These are phyloP conservation scores for Amanita pallidorosea DNA, from an alignment of 768 basidiomycete genomes.

Conservation along the genomic window DNA sequence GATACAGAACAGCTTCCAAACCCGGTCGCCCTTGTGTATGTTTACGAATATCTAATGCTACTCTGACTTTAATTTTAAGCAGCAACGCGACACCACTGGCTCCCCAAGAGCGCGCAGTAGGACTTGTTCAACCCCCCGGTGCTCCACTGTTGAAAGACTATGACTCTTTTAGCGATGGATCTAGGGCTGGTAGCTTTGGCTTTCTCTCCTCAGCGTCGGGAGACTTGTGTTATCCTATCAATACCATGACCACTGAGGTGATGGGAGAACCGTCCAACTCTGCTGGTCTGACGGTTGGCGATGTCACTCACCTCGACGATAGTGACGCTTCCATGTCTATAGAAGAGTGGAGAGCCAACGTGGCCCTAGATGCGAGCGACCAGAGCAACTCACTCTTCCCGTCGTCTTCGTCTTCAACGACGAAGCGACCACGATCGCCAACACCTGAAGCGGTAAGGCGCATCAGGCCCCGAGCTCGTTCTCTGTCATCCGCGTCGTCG, in stretches of 20 bases:
- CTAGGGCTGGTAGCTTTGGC: conserved; percentile 41
- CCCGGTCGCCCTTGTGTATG: neutral
- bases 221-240: conserved; percentile 1
- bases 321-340: conserved; percentile 18
- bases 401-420: conserved; percentile 10
- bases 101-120: conserved; percentile 13
- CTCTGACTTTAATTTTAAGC: conserved; percentile 4
- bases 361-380: conserved; percentile 16
- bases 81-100: conserved; percentile 9
- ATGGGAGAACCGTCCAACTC: conserved; percentile 4
- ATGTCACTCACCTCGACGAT: conserved; percentile 6
- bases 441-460: conserved; percentile 17
- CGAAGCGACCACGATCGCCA: conserved; percentile 28
- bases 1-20: neutral
- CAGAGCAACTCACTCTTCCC: conserved; percentile 2
- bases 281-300: neutral
- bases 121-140: conserved; percentile 21
- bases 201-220: conserved; percentile 23
- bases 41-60: neutral
- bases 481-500: conserved; percentile 7
- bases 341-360: conserved; percentile 33
- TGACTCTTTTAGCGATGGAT: conserved; percentile 53
- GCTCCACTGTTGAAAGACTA: conserved; percentile 45
- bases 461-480: conserved; percentile 9
- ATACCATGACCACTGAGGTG: neutral